phyloP scores from a whole-genome alignment of 2,329 filamentous ascomycete species.

The Sphaerostilbella broomeana region DNA sequence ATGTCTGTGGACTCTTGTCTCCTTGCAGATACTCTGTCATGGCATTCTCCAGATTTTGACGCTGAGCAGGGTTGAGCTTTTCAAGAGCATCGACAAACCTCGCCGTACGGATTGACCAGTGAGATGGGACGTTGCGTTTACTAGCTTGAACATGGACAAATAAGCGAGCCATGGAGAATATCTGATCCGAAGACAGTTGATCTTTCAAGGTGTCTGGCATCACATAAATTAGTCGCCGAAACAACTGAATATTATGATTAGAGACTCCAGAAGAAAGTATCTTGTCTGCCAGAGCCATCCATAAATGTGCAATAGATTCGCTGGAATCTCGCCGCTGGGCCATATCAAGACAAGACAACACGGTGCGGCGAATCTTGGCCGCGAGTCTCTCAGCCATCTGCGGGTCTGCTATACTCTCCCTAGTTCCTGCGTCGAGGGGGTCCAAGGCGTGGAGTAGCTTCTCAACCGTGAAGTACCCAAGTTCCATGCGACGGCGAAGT shows the following conservation, averaged over 20 bases:
- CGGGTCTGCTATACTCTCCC: conserved; percentile 12
- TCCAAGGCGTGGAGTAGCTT: conserved; percentile 14
- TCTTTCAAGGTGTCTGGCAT: conserved; percentile 16
- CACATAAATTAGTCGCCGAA: conserved; percentile 14
- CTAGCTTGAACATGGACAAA: conserved; percentile 18
- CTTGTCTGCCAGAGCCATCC: conserved; percentile 14
- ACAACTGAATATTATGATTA: conserved; percentile 16
- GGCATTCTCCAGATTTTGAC: conserved; percentile 9
- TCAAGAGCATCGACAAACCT: conserved; percentile 16
- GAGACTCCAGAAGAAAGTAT: conserved; percentile 11
- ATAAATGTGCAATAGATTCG: conserved; percentile 13
- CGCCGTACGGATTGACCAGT: conserved; percentile 16
- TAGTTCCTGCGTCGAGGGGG: conserved; percentile 16
- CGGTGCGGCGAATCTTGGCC: conserved; percentile 17
- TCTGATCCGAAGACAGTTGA: conserved; percentile 11
- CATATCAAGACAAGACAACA: conserved; percentile 16
- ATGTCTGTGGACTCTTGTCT: conserved; percentile 7
- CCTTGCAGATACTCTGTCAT: conserved; percentile 12
- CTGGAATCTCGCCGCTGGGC: conserved; percentile 5
- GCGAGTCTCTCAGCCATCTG: conserved; percentile 13
- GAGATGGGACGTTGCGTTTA: conserved; percentile 13
- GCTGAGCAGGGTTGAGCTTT: conserved; percentile 10
- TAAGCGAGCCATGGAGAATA: conserved; percentile 11
- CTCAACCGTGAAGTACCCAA: conserved; percentile 14
- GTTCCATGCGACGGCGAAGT: conserved; percentile 13